Evolutionary conservation across 345 rosid species (phyloP).

Genomic region (Ceriops decandra): DNA sequence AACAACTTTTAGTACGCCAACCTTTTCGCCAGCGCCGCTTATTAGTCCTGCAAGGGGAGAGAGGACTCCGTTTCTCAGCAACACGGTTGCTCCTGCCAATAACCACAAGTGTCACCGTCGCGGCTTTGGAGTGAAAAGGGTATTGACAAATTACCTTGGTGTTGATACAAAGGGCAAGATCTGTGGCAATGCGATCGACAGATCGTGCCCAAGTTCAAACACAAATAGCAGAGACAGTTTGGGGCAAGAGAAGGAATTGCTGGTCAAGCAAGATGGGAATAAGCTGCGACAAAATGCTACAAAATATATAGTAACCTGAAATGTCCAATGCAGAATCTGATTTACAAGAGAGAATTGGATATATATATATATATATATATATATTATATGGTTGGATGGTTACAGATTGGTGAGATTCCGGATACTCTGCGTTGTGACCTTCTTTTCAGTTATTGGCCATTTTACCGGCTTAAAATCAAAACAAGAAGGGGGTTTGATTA

Average conservation of each 20-base stretch:
- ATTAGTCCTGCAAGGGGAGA: constrained; percentile 68
- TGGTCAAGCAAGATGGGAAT: constrained; percentile 12
- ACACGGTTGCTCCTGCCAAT: constrained; percentile 18
- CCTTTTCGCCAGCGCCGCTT: constrained; percentile 62
- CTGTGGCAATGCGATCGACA: constrained; percentile 43
- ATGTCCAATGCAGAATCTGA: background rate
- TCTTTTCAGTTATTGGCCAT: no score
- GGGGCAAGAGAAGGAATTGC: constrained; percentile 20
- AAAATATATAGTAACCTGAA: constrained; percentile 41
- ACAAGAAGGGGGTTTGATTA: no score
- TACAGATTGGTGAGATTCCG: no score
- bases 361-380: no score
- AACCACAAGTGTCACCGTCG: constrained; percentile 51
- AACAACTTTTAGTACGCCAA: constrained; percentile 65
- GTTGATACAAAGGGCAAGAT: constrained; percentile 60
- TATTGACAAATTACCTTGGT: constrained; percentile 68
- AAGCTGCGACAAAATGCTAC: constrained; percentile 31
- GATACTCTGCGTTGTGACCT: background rate
- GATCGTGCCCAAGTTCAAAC: constrained; percentile 28
- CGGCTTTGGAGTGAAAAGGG: constrained; percentile 86
- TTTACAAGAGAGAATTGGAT: no score
- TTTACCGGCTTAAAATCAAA: no score
- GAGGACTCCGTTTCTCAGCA: constrained; percentile 49
- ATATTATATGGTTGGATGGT: no score
- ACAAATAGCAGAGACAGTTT: constrained; percentile 20